phyloP scores from a whole-genome alignment of 2,329 filamentous ascomycete genomes.

The Fusarium scirpi region DNA sequence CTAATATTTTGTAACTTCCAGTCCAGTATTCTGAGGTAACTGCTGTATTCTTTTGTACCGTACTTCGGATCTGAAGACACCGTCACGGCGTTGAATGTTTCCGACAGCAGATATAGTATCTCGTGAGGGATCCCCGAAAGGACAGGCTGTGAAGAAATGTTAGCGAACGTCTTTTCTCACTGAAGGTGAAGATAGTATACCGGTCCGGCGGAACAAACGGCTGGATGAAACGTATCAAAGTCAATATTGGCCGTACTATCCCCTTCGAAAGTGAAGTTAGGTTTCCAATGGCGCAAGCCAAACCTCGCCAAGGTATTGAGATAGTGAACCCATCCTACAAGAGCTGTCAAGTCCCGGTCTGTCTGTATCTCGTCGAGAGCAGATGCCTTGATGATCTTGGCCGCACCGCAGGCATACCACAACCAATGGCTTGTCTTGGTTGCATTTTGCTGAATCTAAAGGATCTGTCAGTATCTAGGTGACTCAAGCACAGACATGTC shows the following conservation, averaged over 20 bases:
- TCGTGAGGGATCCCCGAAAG: conserved; percentile 5
- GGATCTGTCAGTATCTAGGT: not conserved
- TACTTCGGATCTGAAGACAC: not conserved
- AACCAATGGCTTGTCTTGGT: conserved; percentile 38
- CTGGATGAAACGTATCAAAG: conserved; percentile 12
- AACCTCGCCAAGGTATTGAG: conserved; percentile 29
- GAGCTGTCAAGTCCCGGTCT: conserved; percentile 5
- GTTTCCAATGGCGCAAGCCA: conserved; percentile 38
- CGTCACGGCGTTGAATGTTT: conserved; percentile 21
- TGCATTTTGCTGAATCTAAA: conserved; percentile 31
- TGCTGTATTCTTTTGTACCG: not conserved
- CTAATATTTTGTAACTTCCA: not conserved
- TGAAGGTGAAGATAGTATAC: not conserved
- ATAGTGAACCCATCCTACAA: conserved; percentile 38
- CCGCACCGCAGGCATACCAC: conserved; percentile 35
- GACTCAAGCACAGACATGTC: rapidly evolving
- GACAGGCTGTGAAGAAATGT: not conserved
- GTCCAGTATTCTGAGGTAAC: conserved; percentile 15
- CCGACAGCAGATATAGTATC: conserved; percentile 28
- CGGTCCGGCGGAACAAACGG: conserved; percentile 15
- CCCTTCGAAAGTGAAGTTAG: not conserved
- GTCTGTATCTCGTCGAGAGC: conserved; percentile 6
- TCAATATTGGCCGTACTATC: not conserved
- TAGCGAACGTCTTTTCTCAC: not conserved
- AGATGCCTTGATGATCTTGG: conserved; percentile 27